These are phyloP conservation scores for Tetrapyrgos nigripes DNA, from an alignment of 1,284 basidiomycete genomes.

Conservation along the genomic window DNA sequence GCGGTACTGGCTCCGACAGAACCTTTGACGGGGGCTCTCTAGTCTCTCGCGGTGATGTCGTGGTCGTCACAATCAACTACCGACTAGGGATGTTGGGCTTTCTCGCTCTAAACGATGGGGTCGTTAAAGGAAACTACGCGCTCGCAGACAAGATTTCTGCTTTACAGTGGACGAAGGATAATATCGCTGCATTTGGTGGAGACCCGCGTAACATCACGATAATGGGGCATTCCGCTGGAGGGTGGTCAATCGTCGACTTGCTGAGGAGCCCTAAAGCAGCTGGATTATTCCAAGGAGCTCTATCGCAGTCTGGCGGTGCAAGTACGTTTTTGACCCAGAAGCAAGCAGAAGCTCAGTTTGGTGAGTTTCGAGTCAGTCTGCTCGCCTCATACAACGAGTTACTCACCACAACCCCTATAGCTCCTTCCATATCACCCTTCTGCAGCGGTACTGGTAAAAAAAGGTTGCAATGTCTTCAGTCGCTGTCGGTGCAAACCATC, in stretches of 20 bases:
- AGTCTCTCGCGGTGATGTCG: conserved; percentile 49
- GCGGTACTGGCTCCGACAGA: conserved; percentile 37
- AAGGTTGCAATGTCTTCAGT: conserved; percentile 20
- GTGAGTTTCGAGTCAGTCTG: too few species aligned
- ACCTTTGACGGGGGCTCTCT: conserved; percentile 49
- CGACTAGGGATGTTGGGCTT: conserved; percentile 48
- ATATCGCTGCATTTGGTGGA: conserved; percentile 30
- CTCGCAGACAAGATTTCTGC: conserved; percentile 45
- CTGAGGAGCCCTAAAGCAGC: conserved; percentile 1
- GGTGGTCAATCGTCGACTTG: not conserved
- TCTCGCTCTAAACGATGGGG: conserved; percentile 41
- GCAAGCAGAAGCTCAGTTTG: too few species aligned
- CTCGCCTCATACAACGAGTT: too few species aligned
- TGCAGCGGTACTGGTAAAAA: conserved; percentile 18
- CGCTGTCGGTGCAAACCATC: conserved; percentile 20
- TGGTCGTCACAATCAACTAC: conserved; percentile 54
- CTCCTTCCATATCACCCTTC: conserved; percentile 11
- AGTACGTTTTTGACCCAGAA: conserved; percentile 21
- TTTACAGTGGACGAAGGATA: conserved; percentile 41
- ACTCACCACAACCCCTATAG: conserved; percentile 1
- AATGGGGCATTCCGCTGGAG: conserved; percentile 12
- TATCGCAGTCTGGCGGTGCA: not conserved
- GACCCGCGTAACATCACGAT: conserved; percentile 15
- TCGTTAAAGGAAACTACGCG: conserved; percentile 48
- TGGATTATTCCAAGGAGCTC: conserved; percentile 4